Percentiles rank a stretch among this genome's conserved stretches.
These are phyloP conservation scores for Corrigiola litoralis DNA, from an alignment of 179 eudicot genomes.

Conservation along the genomic window DNA sequence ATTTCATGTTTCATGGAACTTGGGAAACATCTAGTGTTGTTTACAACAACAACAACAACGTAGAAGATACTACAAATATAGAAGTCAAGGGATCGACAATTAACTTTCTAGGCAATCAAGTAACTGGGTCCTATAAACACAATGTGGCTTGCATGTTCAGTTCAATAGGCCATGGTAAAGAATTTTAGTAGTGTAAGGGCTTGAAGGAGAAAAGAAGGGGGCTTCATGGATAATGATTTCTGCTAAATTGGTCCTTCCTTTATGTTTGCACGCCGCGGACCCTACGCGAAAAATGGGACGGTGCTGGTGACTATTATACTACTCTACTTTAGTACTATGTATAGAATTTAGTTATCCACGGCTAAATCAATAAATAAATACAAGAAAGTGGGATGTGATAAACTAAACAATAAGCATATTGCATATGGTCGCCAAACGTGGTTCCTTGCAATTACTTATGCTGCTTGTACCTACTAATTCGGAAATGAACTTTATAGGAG, in stretches of 20 bases:
- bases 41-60: too few species aligned
- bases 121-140: neutral
- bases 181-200: conserved; percentile 9
- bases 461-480: too few species aligned
- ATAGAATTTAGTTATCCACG: neutral
- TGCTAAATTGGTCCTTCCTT: conserved; percentile 20
- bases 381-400: too few species aligned
- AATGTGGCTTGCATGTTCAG: conserved; percentile 27
- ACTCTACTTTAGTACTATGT: neutral
- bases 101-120: conserved; percentile 10
- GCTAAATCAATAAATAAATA: too few species aligned
- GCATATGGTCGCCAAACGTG: too few species aligned
- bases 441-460: too few species aligned
- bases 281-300: conserved; percentile 30
- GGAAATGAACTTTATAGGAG: too few species aligned
- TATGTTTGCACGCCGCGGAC: conserved; percentile 33
- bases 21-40: too few species aligned
- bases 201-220: neutral
- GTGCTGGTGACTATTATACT: conserved; percentile 12
- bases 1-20: too few species aligned
- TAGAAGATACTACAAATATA: neutral
- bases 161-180: neutral
- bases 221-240: conserved; percentile 9
- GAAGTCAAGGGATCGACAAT: conserved; percentile 6
- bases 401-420: too few species aligned